Base-by-base conservation (phyloP, 2,329 filamentous ascomycete species). In the Teratosphaeria nubilosa region DNA sequence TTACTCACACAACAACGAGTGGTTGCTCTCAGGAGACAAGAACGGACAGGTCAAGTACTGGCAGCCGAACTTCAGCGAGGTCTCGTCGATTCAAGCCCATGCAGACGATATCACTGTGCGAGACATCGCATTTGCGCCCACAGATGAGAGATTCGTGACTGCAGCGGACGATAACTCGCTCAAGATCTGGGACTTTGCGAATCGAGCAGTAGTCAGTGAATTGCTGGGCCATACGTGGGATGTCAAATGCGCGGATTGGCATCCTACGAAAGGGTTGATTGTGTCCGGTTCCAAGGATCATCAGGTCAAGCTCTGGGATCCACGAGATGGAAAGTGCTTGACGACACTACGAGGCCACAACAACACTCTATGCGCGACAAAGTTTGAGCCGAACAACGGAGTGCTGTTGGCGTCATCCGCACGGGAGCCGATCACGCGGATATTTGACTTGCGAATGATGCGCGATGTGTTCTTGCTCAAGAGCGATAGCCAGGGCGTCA, bases 11-110 rank as follows among this genome's bases (percentile, higher is more conserved):
- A 95, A 88, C 67, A 90, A 96, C 70, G 94, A 99, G 75, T 99
- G 94, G 92, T 80, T 99, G 13, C 83, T 99, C 56, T 97, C 94
- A 7, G 91, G 90, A 56, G 94, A 97, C 70, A 91, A 97, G 73
- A 91, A 94, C 66, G 94, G 94, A 58, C 82, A 94, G 62, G 87
- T 99, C 75, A 97, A 97, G 76, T 99, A 99, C 76, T 97, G 92
- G 90, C 91, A 96, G 73, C 90, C 92, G 32, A 99, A 97, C 73
- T 96, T 99, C 77, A 97, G 99, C 80, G 96, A 97, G 68, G 91
- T 97, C 60, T 90, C 97, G 73, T 91, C 90, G 56, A 90, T 99
- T 56, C 86, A 91, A 70, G 94, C 91, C 6, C 94, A 97, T 70
- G 84, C 84, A 54, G 91, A 96, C 70, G 41, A 54, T 10, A 48